Base-by-base conservation (phyloP, 345 rosid genomes). In the Atalantia buxifolia region DNA sequence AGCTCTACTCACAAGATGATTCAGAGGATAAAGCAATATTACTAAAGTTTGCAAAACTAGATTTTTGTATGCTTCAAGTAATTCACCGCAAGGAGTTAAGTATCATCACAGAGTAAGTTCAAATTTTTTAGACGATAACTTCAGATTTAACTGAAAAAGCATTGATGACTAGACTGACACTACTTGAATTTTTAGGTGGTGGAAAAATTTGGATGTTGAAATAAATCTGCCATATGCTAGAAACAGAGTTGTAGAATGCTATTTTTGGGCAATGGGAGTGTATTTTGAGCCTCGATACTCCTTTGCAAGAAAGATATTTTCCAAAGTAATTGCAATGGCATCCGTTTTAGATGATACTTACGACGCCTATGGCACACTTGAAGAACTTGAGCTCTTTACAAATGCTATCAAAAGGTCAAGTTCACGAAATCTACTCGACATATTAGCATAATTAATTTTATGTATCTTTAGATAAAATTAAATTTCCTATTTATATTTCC, bases 321-420 rank as follows among this genome's bases (percentile, higher is more conserved):
- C 83, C 18, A 76, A 84, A 64, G 19, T 71, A 9, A 22, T 67
- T 7, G 31, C 67, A 28, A 13, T 84, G 53, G 31, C 24, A 4
- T 75, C 87, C 2, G 13, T 81, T 36, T 24, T 84, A 6, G 87
- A 84, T 72, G 87, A 81, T 72, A 84, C 78, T 1, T 81, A 75
- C 19, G 84, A 84, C 71, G 66, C 16, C 18, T 75, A 66, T 38
- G 86, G 84, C 16, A 78, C 82, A 30, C 4, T 30, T 78, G 24
- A 27, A 40, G 28, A 60, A 24, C 25, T 9, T 60, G 64, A 60
- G 6, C 38, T 60, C 21, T 50, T 50, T 50, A 50, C 56, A 50
- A 16, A 16, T 50, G 56, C 56, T 16, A 50, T 50, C 56, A 4
- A 50, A 16, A 50, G 56, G 56, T 50, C 56, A 50, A 16, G 56